A percentile compares a stretch with the other conserved stretches of the same genome.
phyloP scores from a whole-genome alignment of 1,284 basidiomycete genomes.

The Farysia itapuensis region DNA sequence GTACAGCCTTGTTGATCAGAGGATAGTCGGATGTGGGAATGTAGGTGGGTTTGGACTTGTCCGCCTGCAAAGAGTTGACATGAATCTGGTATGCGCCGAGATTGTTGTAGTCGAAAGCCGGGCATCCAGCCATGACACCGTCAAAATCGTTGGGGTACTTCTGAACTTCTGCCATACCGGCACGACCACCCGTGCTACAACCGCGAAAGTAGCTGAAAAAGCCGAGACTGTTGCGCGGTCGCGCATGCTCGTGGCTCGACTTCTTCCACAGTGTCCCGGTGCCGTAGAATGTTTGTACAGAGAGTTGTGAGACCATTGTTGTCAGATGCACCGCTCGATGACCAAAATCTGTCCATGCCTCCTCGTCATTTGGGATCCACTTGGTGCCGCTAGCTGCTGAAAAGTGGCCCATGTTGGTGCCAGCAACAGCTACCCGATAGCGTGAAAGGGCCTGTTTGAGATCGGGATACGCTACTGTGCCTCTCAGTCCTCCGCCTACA shows the following conservation, averaged over 20 bases:
- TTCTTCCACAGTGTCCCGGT: too few species aligned
- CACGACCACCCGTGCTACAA: slow-evolving; percentile 39
- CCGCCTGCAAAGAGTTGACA: slow-evolving; percentile 20
- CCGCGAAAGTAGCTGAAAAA: slow-evolving; percentile 40
- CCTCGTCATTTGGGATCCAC: slow-evolving; percentile 10
- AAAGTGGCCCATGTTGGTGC: slow-evolving; percentile 39
- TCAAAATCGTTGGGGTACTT: slow-evolving; percentile 35
- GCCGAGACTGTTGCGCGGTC: background rate
- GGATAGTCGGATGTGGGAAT: slow-evolving; percentile 14
- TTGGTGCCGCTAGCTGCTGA: slow-evolving; percentile 3
- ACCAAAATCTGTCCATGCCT: slow-evolving; percentile 28
- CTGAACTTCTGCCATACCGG: slow-evolving; percentile 29
- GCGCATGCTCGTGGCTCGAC: background rate
- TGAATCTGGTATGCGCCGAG: slow-evolving; percentile 39
- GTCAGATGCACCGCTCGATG: slow-evolving; percentile 31
- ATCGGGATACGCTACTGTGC: slow-evolving; percentile 23
- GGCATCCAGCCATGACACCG: slow-evolving; percentile 36
- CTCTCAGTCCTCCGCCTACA: slow-evolving; percentile 29
- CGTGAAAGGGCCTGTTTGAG: slow-evolving; percentile 41
- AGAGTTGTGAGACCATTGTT: slow-evolving; percentile 15
- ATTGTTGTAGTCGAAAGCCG: slow-evolving; percentile 30
- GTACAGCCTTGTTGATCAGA: slow-evolving; percentile 20
- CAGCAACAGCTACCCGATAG: slow-evolving; percentile 23
- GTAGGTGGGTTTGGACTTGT: slow-evolving; percentile 10
- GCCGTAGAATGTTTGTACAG: slow-evolving; percentile 30